phyloP scores from a whole-genome alignment of 2,329 filamentous ascomycete genomes.

The Fusarium staphyleae region DNA sequence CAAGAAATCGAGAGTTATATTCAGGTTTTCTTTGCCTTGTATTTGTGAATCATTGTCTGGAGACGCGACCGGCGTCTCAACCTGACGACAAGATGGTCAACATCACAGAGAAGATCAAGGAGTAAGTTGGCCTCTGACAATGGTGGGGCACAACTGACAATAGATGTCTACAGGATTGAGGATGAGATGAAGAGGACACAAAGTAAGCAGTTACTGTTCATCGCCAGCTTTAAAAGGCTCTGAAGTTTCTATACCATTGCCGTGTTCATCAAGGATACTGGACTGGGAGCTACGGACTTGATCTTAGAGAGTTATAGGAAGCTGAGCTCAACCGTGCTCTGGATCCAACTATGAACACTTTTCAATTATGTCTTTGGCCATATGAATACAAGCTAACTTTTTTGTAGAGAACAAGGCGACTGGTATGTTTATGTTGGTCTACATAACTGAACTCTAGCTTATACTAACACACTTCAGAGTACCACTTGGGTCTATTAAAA shows the following conservation, averaged over 20 bases:
- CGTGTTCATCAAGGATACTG: background rate
- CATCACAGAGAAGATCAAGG: slow-evolving; percentile 99
- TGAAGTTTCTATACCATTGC: too few species aligned
- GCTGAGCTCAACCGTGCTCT: background rate
- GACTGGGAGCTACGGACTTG: too few species aligned
- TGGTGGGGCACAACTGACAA: slow-evolving; percentile 34
- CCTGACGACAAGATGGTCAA: slow-evolving; percentile 80
- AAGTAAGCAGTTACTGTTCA: slow-evolving; percentile 65
- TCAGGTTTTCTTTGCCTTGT: slow-evolving; percentile 14
- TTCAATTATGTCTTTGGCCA: background rate
- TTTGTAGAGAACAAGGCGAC: slow-evolving; percentile 96
- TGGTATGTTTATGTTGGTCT: slow-evolving; percentile 64
- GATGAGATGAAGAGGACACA: slow-evolving; percentile 99
- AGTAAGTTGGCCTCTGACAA: slow-evolving; percentile 63
- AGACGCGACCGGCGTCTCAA: slow-evolving; percentile 37
- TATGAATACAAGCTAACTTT: slow-evolving; percentile 7
- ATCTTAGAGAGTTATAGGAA: background rate
- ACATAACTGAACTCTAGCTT: background rate
- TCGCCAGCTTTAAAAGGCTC: background rate
- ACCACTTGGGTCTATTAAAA: slow-evolving; percentile 96
- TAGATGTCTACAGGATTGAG: slow-evolving; percentile 77
- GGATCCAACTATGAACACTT: background rate
- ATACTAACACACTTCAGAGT: slow-evolving; percentile 67
- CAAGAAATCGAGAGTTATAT: slow-evolving; percentile 19
- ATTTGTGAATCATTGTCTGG: slow-evolving; percentile 14